Percentiles rank a stretch among this genome's conserved stretches.
Conservation (phyloP, 306 rosid species). For the Herpetospermum pedunculosum region DNA sequence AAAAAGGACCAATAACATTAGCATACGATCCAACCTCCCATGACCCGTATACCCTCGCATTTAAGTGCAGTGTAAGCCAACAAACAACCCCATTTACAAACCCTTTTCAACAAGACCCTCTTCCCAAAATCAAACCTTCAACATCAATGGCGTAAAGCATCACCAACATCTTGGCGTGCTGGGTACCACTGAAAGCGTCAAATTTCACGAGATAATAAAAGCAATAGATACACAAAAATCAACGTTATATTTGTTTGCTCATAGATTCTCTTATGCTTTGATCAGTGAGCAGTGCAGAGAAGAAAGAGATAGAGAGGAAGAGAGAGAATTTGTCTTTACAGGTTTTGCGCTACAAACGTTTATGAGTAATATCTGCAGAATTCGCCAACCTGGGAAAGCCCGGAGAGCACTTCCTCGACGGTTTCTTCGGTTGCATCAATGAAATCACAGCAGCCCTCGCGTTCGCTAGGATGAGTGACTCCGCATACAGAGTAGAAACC, state of each 20-base stretch:
- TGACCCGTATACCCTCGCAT: slow-evolving; percentile 8
- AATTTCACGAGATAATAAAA: neutral
- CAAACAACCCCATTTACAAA: slow-evolving; percentile 11
- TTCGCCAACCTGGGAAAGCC: slow-evolving; percentile 88
- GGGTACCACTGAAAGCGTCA: slow-evolving; percentile 16
- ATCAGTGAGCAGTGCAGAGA: neutral
- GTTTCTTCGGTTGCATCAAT: slow-evolving; percentile 89
- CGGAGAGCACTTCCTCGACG: slow-evolving; percentile 67
- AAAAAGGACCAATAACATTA: neutral
- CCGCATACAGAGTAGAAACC: slow-evolving; percentile 81
- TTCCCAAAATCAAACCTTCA: slow-evolving; percentile 14
- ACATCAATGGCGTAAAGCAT: slow-evolving; percentile 52
- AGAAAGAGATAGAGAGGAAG: neutral
- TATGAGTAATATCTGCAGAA: slow-evolving; percentile 33
- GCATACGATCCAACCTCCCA: neutral
- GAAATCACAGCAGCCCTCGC: slow-evolving; percentile 73
- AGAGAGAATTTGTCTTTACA: neutral
- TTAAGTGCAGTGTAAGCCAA: slow-evolving; percentile 37
- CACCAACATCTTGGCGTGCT: slow-evolving; percentile 46
- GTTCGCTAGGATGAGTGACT: slow-evolving; percentile 87
- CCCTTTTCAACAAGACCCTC: neutral
- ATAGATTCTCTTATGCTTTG: neutral
- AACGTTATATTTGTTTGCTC: neutral
- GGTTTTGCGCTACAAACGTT: neutral
- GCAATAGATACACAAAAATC: slow-evolving; percentile 6